phyloP scores from a whole-genome alignment of 495 filamentous ascomycete species.

The Hypoxylon fragiforme region DNA sequence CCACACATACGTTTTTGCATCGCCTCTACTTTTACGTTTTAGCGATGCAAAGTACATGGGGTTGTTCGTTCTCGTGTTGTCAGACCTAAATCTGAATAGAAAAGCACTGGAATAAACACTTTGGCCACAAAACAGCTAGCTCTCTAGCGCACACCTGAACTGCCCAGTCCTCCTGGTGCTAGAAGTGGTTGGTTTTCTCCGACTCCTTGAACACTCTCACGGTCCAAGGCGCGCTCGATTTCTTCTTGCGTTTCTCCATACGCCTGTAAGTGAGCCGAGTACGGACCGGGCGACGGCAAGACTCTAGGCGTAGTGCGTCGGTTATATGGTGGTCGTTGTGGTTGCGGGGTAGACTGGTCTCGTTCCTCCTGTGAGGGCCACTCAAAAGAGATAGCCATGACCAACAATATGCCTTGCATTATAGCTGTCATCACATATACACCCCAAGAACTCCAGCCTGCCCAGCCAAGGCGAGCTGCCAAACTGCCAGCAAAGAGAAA shows the following conservation, averaged over 20 bases:
- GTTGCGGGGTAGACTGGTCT: conserved; percentile 23
- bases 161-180: conserved; percentile 43
- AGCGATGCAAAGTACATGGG: conserved; percentile 6
- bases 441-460: conserved; percentile 95
- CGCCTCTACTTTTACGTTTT: too few species aligned
- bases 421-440: conserved; percentile 82
- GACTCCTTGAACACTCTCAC: conserved; percentile 45
- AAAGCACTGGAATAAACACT: conserved; percentile 15
- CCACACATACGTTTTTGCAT: too few species aligned
- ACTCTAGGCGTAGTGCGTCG: conserved; percentile 35
- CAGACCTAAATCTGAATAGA: not conserved
- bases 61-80: conserved; percentile 5
- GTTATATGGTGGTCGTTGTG: conserved; percentile 33
- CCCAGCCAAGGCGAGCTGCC: conserved; percentile 73
- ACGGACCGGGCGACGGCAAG: conserved; percentile 40
- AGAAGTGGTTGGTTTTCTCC: conserved; percentile 50
- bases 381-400: conserved; percentile 81
- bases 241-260: conserved; percentile 47
- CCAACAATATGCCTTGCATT: conserved; percentile 81
- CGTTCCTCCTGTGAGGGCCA: conserved; percentile 32
- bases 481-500: conserved; percentile 87
- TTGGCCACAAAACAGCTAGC: too few species aligned
- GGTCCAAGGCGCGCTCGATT: conserved; percentile 43
- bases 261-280: conserved; percentile 44
- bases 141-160: conserved; percentile 33